Evolutionary conservation across 345 rosid species (phyloP).

Genomic region (Conringia planisiliqua): DNA sequence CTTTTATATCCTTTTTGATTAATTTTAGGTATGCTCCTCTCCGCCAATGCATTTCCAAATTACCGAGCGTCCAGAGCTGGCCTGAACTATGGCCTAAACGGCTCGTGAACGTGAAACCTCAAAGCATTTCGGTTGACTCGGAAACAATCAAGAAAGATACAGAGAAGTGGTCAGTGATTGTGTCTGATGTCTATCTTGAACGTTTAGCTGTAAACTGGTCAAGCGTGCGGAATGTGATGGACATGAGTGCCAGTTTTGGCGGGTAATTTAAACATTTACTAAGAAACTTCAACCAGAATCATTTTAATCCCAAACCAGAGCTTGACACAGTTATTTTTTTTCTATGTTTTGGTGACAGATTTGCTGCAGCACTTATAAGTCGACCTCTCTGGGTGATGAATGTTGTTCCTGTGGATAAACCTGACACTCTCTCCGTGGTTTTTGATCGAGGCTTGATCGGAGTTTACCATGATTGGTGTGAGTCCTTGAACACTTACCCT

Average conservation of each 20-base stretch:
- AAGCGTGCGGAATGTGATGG: conserved; percentile 69
- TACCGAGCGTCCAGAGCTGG: conserved; percentile 56
- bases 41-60: conserved; percentile 53
- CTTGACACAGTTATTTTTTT: not conserved
- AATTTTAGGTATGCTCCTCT: conserved; percentile 69
- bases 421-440: conserved; percentile 62
- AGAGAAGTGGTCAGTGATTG: conserved; percentile 65
- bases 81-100: conserved; percentile 80
- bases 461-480: conserved; percentile 88
- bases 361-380: conserved; percentile 72
- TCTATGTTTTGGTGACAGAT: conserved; percentile 40
- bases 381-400: conserved; percentile 89
- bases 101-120: conserved; percentile 54
- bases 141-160: conserved; percentile 51
- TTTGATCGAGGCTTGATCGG: conserved; percentile 87
- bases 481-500: conserved; percentile 79
- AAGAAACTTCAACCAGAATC: not conserved
- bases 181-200: conserved; percentile 60
- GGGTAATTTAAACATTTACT: conserved; percentile 48
- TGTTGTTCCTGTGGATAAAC: conserved; percentile 61
- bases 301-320: not conserved
- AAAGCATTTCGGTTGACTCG: conserved; percentile 42
- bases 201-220: conserved; percentile 68
- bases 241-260: conserved; percentile 95
- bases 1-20: not conserved